Evolutionary conservation across 208 protist species (phyloP).

Genomic region (Crithidia sp.): DNA sequence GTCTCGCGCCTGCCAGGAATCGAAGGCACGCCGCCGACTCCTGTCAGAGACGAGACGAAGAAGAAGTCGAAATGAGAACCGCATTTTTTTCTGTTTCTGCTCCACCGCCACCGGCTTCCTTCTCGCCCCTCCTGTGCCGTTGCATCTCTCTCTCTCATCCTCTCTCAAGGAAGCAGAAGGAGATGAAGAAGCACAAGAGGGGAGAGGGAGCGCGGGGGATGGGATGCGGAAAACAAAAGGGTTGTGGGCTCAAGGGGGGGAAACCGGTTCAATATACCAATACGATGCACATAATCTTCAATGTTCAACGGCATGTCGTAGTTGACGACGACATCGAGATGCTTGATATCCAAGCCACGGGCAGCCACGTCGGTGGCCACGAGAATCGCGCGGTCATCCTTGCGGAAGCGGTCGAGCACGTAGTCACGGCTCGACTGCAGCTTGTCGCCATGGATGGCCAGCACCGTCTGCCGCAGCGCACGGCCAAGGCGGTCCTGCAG

Average conservation of each 20-base stretch:
- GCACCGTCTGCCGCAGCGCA: slow-evolving; percentile 60
- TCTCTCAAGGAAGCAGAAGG: neutral
- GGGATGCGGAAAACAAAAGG: neutral
- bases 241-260: slow-evolving; percentile 6
- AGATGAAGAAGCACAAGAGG: neutral
- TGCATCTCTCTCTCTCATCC: too few relatives aligned
- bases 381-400: slow-evolving; percentile 65
- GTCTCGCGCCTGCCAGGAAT: too few relatives aligned
- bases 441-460: slow-evolving; percentile 94
- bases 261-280: slow-evolving; percentile 90
- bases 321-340: slow-evolving; percentile 99
- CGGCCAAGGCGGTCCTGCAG: slow-evolving; percentile 73
- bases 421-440: slow-evolving; percentile 91
- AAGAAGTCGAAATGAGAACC: too few relatives aligned
- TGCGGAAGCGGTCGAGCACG: slow-evolving; percentile 88
- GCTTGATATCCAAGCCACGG: slow-evolving; percentile 97
- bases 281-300: slow-evolving; percentile 98
- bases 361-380: slow-evolving; percentile 94
- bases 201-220: neutral
- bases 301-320: slow-evolving; percentile 99
- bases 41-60: too few relatives aligned
- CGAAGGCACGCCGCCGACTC: too few relatives aligned
- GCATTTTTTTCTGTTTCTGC: too few relatives aligned
- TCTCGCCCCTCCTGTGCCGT: too few relatives aligned
- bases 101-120: too few relatives aligned